Base-by-base conservation (phyloP, 495 filamentous ascomycete species). In the Aspergillus steynii region DNA sequence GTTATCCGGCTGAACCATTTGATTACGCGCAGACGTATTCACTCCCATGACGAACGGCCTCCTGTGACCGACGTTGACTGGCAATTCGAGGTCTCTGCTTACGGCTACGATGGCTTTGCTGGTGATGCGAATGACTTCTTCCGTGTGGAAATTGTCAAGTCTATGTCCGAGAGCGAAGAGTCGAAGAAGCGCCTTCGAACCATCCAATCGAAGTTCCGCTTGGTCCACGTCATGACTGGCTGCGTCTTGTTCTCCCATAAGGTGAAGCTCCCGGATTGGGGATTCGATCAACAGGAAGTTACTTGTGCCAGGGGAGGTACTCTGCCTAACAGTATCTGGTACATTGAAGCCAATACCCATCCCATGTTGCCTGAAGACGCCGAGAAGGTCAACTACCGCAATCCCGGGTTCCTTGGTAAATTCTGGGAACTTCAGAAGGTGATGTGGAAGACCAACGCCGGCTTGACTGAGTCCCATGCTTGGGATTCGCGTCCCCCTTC, bases 401-500 rank as follows among this genome's bases (percentile, higher is more conserved):
- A 96, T 65, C 95, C 95, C 25, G 95, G 95, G 14, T 98, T 99
- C 82, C 84, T 98, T 58, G 96, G 93, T 58, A 99, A 98, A 71
- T 99, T 99, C 80, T 97, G 91, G 91, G 95, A 99, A 77, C 81
- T 99, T n/a, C 93, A 99, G 73, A 92, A 92, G 74, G 96, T 99
- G 46, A 99, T 99, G 95, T 99, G 95, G 95, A 90, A 84, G 61
- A 98, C 96, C 14, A 99, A 99, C 69, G 95, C 95, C 34, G 96
- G 95, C 31, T 85, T 99, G 58, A 90, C 96, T 31, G 95, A 98
- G 71, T 96, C 92, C 46, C 95, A 99, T 69, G 91, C 93, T 53
- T 99, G 95, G 95, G 95, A 99, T 73, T 98, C 95, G 51, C 89
- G 95, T 34, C 95, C 95, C 12, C 86, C 87, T 15, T 93, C 92